Conservation (phyloP, 495 filamentous ascomycete species). For the Talaromyces trachyspermus region DNA sequence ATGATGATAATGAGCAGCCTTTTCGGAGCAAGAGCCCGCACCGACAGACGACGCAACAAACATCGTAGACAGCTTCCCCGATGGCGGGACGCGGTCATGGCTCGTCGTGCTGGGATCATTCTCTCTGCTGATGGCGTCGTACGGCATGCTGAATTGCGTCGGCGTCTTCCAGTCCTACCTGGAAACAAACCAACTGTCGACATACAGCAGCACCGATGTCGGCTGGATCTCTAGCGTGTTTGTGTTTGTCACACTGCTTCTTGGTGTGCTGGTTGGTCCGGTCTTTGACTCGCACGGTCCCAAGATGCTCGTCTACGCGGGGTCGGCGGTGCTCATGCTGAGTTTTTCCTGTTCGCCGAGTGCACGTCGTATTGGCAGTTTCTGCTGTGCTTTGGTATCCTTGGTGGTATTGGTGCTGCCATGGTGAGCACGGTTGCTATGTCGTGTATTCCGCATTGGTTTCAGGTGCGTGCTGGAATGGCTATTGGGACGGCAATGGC, state of each 20-base stretch:
- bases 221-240: slow-evolving; percentile 62
- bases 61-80: slow-evolving; percentile 43
- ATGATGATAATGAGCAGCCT: too few species aligned
- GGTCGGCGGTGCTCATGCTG: slow-evolving; percentile 41
- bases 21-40: too few species aligned
- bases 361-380: slow-evolving; percentile 59
- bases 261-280: slow-evolving; percentile 58
- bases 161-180: slow-evolving; percentile 60
- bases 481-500: slow-evolving; percentile 34
- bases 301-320: slow-evolving; percentile 42
- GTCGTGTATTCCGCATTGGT: slow-evolving; percentile 34
- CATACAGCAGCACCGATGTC: slow-evolving; percentile 48
- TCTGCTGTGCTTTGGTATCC: slow-evolving; percentile 51
- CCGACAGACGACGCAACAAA: too few species aligned
- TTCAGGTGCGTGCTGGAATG: slow-evolving; percentile 27
- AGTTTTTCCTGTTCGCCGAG: slow-evolving; percentile 48
- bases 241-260: slow-evolving; percentile 53
- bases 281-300: slow-evolving; percentile 58
- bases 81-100: slow-evolving; percentile 55
- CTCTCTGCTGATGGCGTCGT: slow-evolving; percentile 51
- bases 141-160: slow-evolving; percentile 55
- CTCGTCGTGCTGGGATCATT: slow-evolving; percentile 59
- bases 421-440: slow-evolving; percentile 47
- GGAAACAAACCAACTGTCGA: slow-evolving; percentile 46
- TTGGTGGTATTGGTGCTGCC: slow-evolving; percentile 50